phyloP scores from a whole-genome alignment of 2,329 filamentous ascomycete genomes.

The Colletotrichum chlorophyti region DNA sequence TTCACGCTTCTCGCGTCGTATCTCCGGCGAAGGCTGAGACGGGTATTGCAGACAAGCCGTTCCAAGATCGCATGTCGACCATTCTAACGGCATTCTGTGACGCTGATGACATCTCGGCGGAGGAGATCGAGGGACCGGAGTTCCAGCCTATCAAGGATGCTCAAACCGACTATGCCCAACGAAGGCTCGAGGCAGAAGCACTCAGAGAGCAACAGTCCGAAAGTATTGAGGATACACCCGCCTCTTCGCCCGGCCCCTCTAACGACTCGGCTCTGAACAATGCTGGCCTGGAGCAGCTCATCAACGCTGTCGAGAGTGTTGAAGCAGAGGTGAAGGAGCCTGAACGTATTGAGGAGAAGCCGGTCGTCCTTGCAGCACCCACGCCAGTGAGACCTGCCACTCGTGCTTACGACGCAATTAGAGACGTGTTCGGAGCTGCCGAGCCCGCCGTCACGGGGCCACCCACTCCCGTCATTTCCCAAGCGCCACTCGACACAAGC shows the following conservation, averaged over 20 bases:
- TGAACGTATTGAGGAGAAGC: constrained; percentile 14
- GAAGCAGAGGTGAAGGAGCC: constrained; percentile 8
- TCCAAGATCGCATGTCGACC: constrained; percentile 34
- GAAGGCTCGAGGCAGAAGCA: constrained; percentile 18
- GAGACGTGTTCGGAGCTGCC: constrained; percentile 45
- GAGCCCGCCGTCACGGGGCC: constrained; percentile 32
- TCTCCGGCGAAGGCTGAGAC: constrained; percentile 33
- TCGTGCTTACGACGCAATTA: constrained; percentile 39
- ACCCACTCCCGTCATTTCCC: constrained; percentile 7
- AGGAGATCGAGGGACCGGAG: constrained; percentile 42
- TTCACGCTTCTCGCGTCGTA: constrained; percentile 54
- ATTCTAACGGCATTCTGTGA: constrained; percentile 47
- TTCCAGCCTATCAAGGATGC: constrained; percentile 41
- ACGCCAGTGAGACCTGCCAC: constrained; percentile 23
- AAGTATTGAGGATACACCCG: constrained; percentile 32
- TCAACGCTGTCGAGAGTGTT: constrained; percentile 15
- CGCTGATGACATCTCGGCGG: constrained; percentile 37
- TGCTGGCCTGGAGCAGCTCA: constrained; percentile 20
- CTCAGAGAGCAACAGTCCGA: constrained; percentile 35
- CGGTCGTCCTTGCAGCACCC: constrained; percentile 11
- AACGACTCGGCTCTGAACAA: constrained; percentile 23
- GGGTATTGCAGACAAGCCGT: constrained; percentile 13
- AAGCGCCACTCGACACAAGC: constrained; percentile 11
- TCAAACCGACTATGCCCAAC: constrained; percentile 10
- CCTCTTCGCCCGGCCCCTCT: constrained; percentile 23